phyloP scores from a whole-genome alignment of 345 rosid species.

The Citrus maxima region DNA sequence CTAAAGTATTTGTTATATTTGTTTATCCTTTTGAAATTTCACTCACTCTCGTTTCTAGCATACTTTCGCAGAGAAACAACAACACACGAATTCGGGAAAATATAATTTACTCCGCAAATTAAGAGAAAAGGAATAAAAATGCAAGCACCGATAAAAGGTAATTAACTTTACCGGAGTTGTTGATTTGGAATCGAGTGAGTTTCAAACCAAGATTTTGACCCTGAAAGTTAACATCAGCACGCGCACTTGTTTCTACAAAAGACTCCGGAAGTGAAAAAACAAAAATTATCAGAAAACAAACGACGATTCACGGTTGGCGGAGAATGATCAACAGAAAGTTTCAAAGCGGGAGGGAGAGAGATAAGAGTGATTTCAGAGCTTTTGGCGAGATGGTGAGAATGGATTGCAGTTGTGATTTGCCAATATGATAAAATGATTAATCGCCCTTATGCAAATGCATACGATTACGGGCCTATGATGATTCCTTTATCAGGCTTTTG shows the following conservation, averaged over 20 bases:
- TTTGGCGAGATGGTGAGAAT: background rate
- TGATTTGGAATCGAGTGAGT: background rate
- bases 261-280: background rate
- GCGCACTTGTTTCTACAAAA: background rate
- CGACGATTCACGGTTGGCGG: background rate
- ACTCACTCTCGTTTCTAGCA: too few relatives aligned
- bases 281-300: background rate
- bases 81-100: too few relatives aligned
- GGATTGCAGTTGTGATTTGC: background rate
- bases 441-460: background rate
- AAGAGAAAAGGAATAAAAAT: too few relatives aligned
- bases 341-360: too few relatives aligned
- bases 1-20: background rate
- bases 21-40: too few relatives aligned
- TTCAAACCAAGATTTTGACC: too few relatives aligned
- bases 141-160: background rate
- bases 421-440: too few relatives aligned
- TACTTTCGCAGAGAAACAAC: background rate
- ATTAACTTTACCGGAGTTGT: background rate
- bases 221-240: background rate
- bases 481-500: too few relatives aligned
- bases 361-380: background rate
- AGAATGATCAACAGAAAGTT: too few relatives aligned
- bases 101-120: too few relatives aligned
- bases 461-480: too few relatives aligned